Percentiles rank a stretch among this genome's conserved stretches.
Conservation (phyloP, 2,329 filamentous ascomycete genomes). For the Aspergillus puulaauensis region DNA sequence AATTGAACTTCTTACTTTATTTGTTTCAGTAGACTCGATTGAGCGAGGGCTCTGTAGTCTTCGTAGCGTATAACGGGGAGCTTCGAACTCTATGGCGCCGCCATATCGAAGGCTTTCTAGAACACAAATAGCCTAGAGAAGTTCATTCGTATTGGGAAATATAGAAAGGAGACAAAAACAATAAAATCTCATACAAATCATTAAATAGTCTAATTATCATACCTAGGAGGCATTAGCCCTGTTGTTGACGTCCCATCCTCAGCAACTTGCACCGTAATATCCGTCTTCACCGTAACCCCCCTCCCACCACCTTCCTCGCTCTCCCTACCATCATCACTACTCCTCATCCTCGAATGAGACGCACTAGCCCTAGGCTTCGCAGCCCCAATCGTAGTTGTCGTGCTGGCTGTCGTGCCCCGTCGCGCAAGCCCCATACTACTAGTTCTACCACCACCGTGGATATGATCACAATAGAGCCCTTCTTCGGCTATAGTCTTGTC, state of each 20-base stretch:
- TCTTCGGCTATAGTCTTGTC: neutral
- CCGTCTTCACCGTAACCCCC: conserved; percentile 30
- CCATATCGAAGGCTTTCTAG: neutral
- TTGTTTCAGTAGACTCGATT: neutral
- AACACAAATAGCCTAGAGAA: neutral
- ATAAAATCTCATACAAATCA: neutral
- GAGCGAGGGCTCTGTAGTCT: neutral
- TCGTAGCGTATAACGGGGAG: neutral
- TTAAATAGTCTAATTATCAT: no score
- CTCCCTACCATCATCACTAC: conserved; percentile 8
- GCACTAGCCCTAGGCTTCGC: no score
- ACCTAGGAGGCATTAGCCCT: neutral
- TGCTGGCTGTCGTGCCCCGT: no score
- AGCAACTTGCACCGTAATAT: conserved; percentile 31
- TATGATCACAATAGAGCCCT: no score
- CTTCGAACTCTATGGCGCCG: no score
- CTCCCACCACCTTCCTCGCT: neutral
- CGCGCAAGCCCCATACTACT: no score
- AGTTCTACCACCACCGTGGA: no score
- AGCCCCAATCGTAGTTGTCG: no score
- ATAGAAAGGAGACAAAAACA: neutral
- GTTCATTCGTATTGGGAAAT: neutral
- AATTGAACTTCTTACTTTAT: neutral
- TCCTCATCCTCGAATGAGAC: no score
- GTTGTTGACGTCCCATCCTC: neutral